Evolutionary conservation across 768 basidiomycete genomes (phyloP), one percentile per base, ranked within the genome.

Genomic region (Mycena metata): DNA sequence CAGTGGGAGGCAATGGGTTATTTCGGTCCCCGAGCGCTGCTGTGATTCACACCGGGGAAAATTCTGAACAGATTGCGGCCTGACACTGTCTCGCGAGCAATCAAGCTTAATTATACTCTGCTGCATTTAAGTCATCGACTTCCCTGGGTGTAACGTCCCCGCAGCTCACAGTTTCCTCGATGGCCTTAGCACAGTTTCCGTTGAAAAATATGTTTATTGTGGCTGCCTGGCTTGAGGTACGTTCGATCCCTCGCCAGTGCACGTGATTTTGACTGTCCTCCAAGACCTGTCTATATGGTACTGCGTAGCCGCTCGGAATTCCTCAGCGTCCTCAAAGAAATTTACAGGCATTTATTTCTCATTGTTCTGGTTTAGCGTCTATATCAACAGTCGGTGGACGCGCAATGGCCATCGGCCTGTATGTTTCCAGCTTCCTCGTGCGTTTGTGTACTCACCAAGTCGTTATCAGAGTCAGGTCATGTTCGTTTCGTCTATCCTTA

Each of bases 141-240:
- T n/a, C n/a, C n/a, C n/a, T n/a, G n/a, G n/a, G n/a, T n/a, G n/a
- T n/a, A n/a, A n/a, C n/a, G n/a, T n/a, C n/a, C n/a, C n/a, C n/a
- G n/a, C n/a, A n/a, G n/a, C n/a, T n/a, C n/a, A n/a, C n/a, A n/a
- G 36, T 12, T 36, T 36, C 36, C 36, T 36, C 36, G n/a, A 36
- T 56, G 55, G 55, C 41, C 1, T 12, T 55, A 23, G 35, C 36
- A 12, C 72, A 74, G 24, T 66, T 69, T 23, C 69, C 74, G 1
- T 54, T 73, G 13, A 65, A 69, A 30, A 64, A 71, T 30, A 63
- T 67, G 1, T 72, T 73, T 33, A 56, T 74, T 8, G 60, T 73
- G 41, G 73, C 73, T 24, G 50, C 73, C 7, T 70, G 67, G 66
- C 26, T 73, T 12, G 74, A 74, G 72, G 74, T 74, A n/a, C 64